phyloP scores from a whole-genome alignment of 2,329 filamentous ascomycete genomes.

The Shiraia bambusicola region DNA sequence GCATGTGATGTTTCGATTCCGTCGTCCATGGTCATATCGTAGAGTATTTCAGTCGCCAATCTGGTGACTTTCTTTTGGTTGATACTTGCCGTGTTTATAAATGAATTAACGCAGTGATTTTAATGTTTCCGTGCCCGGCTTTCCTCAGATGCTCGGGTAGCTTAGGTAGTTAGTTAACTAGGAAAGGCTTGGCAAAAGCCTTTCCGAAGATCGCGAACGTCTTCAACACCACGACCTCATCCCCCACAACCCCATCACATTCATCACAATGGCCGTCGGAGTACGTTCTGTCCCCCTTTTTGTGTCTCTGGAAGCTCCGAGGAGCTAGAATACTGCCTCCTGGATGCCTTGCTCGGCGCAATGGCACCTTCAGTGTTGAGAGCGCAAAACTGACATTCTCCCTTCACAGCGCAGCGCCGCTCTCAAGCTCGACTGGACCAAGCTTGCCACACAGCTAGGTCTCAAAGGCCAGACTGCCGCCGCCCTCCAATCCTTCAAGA shows the following conservation, averaged over 20 bases:
- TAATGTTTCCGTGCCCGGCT: no score
- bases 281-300: slow-evolving; percentile 36
- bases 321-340: slow-evolving; percentile 36
- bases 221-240: slow-evolving; percentile 48
- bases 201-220: slow-evolving; percentile 17
- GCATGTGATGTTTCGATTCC: not conserved
- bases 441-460: slow-evolving; percentile 89
- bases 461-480: slow-evolving; percentile 92
- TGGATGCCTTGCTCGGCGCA: slow-evolving; percentile 24
- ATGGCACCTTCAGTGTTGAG: slow-evolving; percentile 24
- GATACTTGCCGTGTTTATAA: no score
- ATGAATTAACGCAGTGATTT: no score
- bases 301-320: slow-evolving; percentile 21
- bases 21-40: not conserved
- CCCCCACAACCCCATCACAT: slow-evolving; percentile 40
- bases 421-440: slow-evolving; percentile 98
- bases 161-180: no score
- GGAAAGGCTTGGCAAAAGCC: not conserved
- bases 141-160: no score
- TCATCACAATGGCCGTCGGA: slow-evolving; percentile 49
- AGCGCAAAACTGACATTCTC: slow-evolving; percentile 35
- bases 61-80: no score
- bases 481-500: slow-evolving; percentile 95
- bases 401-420: slow-evolving; percentile 84
- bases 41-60: no score